Evolutionary conservation across 129 eudicot genomes (phyloP).

Genomic region (Gnaphalium uliginosum): DNA sequence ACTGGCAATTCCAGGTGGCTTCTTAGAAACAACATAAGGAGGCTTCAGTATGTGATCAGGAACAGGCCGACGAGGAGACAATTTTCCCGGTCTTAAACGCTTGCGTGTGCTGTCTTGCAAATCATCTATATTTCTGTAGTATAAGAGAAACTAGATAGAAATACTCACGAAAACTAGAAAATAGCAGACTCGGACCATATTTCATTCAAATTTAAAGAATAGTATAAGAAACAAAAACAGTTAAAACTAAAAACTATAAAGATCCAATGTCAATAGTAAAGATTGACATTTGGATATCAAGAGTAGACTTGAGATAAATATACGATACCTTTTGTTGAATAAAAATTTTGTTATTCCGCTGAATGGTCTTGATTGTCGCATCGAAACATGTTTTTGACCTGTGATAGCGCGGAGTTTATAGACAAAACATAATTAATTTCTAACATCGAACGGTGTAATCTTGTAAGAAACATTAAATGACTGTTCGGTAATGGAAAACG

Average conservation of each 20-base stretch:
- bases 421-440: not conserved
- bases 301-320: not conserved
- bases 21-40: constrained; percentile 61
- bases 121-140: constrained; percentile 45
- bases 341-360: constrained; percentile 46
- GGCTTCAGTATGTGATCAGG: constrained; percentile 73
- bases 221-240: no score
- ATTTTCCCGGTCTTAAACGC: constrained; percentile 67
- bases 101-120: constrained; percentile 36
- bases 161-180: no score
- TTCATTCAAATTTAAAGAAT: no score
- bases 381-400: constrained; percentile 58
- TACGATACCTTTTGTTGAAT: constrained; percentile 69
- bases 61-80: constrained; percentile 79
- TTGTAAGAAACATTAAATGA: no score
- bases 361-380: constrained; percentile 59
- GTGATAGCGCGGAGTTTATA: constrained; percentile 17
- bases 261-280: no score
- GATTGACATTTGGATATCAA: not conserved
- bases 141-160: no score
- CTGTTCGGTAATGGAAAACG: no score
- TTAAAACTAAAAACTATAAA: no score
- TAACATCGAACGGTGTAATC: no score
- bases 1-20: constrained; percentile 63
- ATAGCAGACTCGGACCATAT: no score